Base-by-base conservation (phyloP, 2,329 filamentous ascomycete genomes). In the Pseudogymnoascus sp. region DNA sequence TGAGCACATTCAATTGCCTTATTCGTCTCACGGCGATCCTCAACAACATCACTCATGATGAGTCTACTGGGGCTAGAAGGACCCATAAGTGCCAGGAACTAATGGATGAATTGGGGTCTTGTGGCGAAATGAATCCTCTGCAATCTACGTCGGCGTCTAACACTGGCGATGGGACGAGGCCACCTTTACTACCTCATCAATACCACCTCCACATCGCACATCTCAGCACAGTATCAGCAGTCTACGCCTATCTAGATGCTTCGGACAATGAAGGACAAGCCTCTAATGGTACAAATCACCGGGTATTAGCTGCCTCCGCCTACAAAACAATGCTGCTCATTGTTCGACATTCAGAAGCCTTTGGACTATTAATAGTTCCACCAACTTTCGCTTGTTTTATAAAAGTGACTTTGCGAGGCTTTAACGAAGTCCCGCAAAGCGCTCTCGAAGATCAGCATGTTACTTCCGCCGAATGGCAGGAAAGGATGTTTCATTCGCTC, bases 381-480 rank as follows among this genome's bases (percentile, higher is more conserved):
- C 77, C 72, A 63, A 82, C 73, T 0, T 77, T 77, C 62, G 76
- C 76, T 21, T 73, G 75, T 66, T 73, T 76, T 23, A 68, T 77
- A 29, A 74, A 70, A 40, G 72, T 72, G 62, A 72, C 73, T 15
- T 70, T 74, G 73, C 65, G 71, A 29, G 67, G 70, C 35, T 56
- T 56, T 56, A 64, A 71, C 13, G 68, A 68, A 61, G 67, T 68
- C 7, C 68, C 72, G 7, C 67, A 68, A 21, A 67, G 68, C 38
- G 70, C 69, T 59, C 69, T 73, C 59, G 70, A 71, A 10, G 69
- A 67, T 29, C 70, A 68, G 0, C 69, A 72, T 37, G 68, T 72
- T 19, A 61, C 66, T 23, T 67, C 71, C 10, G 66, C 71, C 60
- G 69, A 72, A 37, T 73, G 70, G 70, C 72, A 69, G 56, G 65